phyloP scores from a whole-genome alignment of 2,329 filamentous ascomycete genomes.

The Verticillium alfalfae region DNA sequence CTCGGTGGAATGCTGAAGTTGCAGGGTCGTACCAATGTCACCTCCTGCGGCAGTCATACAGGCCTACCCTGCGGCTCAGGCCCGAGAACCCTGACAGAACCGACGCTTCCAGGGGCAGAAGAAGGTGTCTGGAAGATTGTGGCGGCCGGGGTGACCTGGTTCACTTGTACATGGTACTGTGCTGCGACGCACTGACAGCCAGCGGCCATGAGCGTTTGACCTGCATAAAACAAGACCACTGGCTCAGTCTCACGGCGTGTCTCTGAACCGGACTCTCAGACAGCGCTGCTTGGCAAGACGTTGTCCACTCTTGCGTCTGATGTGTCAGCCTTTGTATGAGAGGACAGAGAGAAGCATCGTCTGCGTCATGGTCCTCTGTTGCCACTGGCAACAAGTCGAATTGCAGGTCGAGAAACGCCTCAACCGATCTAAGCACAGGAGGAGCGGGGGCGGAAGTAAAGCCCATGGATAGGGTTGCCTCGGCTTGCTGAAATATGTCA shows the following conservation, averaged over 20 bases:
- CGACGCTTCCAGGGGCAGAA: background rate
- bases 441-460: background rate
- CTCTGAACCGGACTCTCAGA: background rate
- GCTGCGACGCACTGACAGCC: background rate
- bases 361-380: background rate
- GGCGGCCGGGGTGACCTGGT: slow-evolving; percentile 8
- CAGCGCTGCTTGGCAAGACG: background rate
- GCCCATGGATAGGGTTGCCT: background rate
- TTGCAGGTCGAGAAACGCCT: background rate
- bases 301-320: too few species aligned
- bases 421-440: background rate
- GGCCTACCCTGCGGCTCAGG: background rate
- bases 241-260: background rate
- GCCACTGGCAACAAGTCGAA: background rate
- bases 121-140: slow-evolving; percentile 9
- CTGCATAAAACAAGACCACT: background rate
- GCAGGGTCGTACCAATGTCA: slow-evolving; percentile 5
- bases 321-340: background rate
- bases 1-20: slow-evolving; percentile 4
- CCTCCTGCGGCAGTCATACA: slow-evolving; percentile 5
- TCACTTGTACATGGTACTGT: background rate
- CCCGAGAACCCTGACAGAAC: slow-evolving; percentile 5
- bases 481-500: background rate
- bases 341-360: background rate
- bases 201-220: background rate